These are phyloP conservation scores for Candida smagusa DNA, from an alignment of 1,139 yeast species.

Conservation along the genomic window DNA sequence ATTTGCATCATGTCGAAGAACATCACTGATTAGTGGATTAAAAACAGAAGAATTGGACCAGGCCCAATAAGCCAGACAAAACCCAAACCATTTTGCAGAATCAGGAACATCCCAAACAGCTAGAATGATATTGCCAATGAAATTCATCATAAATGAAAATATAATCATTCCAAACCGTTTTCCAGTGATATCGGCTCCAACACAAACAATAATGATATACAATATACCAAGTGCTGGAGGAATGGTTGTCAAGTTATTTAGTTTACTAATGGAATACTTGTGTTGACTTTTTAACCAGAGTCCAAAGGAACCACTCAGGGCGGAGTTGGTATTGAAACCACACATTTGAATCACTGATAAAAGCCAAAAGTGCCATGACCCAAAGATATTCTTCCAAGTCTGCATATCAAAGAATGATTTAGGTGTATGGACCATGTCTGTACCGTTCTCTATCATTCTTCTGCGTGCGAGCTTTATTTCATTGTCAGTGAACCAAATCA, in stretches of 20 bases:
- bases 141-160: constrained; percentile 17
- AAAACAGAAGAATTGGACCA: constrained; percentile 23
- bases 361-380: constrained; percentile 25
- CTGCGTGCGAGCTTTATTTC: constrained; percentile 24
- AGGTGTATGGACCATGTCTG: constrained; percentile 17
- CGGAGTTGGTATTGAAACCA: constrained; percentile 35
- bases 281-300: constrained; percentile 49
- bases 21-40: constrained; percentile 21
- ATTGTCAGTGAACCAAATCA: constrained; percentile 27
- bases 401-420: constrained; percentile 20
- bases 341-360: constrained; percentile 17
- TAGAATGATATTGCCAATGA: constrained; percentile 16
- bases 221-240: constrained; percentile 51
- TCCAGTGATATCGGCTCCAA: constrained; percentile 26
- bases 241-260: constrained; percentile 40
- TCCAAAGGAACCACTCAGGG: constrained; percentile 38
- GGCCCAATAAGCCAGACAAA: constrained; percentile 18
- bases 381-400: constrained; percentile 20
- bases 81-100: constrained; percentile 19
- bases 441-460: constrained; percentile 23
- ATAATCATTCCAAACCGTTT: constrained; percentile 25
- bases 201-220: constrained; percentile 37
- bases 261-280: constrained; percentile 32
- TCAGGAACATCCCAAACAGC: constrained; percentile 21
- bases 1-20: constrained; percentile 22